Percentiles rank a stretch among this genome's conserved stretches.
phyloP scores from a whole-genome alignment of 2,329 filamentous ascomycete species.

The Arthrobotrys iridis region DNA sequence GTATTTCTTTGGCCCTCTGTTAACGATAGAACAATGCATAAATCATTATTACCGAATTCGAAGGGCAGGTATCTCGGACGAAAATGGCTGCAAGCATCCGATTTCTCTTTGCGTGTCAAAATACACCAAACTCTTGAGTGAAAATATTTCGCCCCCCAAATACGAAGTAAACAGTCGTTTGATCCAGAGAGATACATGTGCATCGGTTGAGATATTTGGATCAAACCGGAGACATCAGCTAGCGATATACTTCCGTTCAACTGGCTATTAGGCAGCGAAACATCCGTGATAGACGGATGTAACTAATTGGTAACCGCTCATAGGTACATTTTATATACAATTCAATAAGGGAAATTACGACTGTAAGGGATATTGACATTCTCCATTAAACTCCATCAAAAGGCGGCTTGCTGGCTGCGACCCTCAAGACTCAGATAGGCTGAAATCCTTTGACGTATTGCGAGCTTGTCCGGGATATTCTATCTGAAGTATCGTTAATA shows the following conservation, averaged over 20 bases:
- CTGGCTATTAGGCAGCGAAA: conserved; percentile 13
- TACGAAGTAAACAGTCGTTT: background rate
- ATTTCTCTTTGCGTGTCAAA: background rate
- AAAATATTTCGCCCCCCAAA: background rate
- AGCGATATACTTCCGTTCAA: conserved; percentile 25
- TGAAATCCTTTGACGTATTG: background rate
- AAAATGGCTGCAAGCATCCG: background rate
- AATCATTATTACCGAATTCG: conserved; percentile 11
- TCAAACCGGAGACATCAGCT: conserved; percentile 7
- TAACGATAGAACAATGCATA: conserved; percentile 15
- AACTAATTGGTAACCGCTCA: background rate
- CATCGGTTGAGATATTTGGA: conserved; percentile 13
- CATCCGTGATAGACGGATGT: conserved; percentile 25
- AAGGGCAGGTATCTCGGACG: conserved; percentile 15
- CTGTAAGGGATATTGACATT: conserved; percentile 20
- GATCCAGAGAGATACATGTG: conserved; percentile 3
- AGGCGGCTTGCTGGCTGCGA: conserved; percentile 12
- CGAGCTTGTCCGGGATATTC: background rate
- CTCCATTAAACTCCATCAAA: conserved; percentile 18
- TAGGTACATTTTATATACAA: background rate
- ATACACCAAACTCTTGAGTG: background rate
- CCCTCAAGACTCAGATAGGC: background rate
- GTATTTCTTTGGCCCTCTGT: conserved; percentile 4
- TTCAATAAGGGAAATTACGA: conserved; percentile 17
- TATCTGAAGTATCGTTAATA: background rate